Base-by-base conservation (phyloP, 2,329 filamentous ascomycete species). In the Colletotrichum costaricense region DNA sequence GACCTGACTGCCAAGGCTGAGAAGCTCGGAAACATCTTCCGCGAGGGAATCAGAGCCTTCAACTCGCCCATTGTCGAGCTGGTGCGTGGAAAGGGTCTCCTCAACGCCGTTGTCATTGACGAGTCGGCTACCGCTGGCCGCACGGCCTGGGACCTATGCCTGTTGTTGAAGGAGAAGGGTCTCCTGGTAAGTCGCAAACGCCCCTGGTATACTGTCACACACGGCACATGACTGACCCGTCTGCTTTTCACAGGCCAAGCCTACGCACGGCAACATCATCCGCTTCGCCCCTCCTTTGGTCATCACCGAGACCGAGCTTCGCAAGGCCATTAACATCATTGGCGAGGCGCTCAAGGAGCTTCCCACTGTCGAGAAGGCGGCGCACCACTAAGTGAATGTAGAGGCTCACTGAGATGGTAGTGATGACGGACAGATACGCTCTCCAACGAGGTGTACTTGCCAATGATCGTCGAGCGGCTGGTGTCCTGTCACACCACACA, bases 251-350 rank as follows among this genome's bases (percentile, higher is more conserved):
- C 82, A 97, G 95, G 97, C 97, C 79, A 99, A 99, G 90, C 97
- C 97, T 35, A 99, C 97, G 7, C 97, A 99, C 84, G 93, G 97
- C 80, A 98, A 98, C 84, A 98, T 99, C 82, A 99, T 99, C 82
- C 94, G 97, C 71, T 93, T 99, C 75, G 97, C 97, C n/a, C 97
- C 97, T 59, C 97, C 97, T 24, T 88, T 99, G 67, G 95, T 99
- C 76, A 98, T 99, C 79, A 95, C 93, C 30, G 95, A 98, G 80
- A 90, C 93, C 73, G 91, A 99, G 85, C 93, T 99, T 76, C 88
- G 91, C 77, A 90, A 91, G 80, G 93, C 96, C 1, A 82, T 98
- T 67, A 83, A 83, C 65, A 96, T 97, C 79, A 97, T 99, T 80
- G 89, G 91, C 75, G 92, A 95, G 80, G 92, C 96, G 16, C 88